Percentiles rank a stretch among this genome's conserved stretches.
These are phyloP conservation scores for Pleurotus ostreatus DNA, from an alignment of 768 basidiomycete species.

Conservation along the genomic window DNA sequence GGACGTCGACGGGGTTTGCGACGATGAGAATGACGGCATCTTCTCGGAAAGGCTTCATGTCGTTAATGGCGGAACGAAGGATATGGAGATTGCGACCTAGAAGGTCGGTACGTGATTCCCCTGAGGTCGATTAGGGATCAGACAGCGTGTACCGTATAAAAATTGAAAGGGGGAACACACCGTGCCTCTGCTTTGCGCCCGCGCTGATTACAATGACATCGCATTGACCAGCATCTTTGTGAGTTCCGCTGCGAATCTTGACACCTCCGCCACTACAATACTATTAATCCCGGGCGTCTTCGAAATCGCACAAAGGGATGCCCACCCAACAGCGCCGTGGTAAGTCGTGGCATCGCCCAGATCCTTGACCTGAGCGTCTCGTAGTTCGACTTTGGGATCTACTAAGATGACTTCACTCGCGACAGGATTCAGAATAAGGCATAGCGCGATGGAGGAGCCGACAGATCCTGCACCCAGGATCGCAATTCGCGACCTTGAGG, in stretches of 20 bases:
- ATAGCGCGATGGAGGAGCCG: slow-evolving; percentile 12
- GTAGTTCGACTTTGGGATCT: slow-evolving; percentile 10
- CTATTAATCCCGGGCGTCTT: too few species aligned
- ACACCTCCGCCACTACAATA: slow-evolving; percentile 5
- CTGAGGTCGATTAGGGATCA: not conserved
- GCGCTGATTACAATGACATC: slow-evolving; percentile 13
- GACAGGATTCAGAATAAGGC: slow-evolving; percentile 11
- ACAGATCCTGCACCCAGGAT: slow-evolving; percentile 15
- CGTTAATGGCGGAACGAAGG: slow-evolving; percentile 7
- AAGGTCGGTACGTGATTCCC: slow-evolving; percentile 12
- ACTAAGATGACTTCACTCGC: slow-evolving; percentile 10
- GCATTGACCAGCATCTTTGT: slow-evolving; percentile 12
- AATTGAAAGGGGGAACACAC: not conserved
- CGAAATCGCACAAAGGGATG: not conserved
- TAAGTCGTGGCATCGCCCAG: slow-evolving; percentile 10
- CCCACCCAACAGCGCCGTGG: slow-evolving; percentile 1
- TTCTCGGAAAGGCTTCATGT: slow-evolving; percentile 11
- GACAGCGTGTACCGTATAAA: not conserved
- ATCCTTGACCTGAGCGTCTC: slow-evolving; percentile 12
- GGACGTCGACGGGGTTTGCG: slow-evolving; percentile 13
- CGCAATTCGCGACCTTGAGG: slow-evolving; percentile 8
- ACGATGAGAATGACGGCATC: slow-evolving; percentile 13
- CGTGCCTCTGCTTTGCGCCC: slow-evolving; percentile 13
- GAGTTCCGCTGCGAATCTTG: slow-evolving; percentile 3
- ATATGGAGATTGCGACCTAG: slow-evolving; percentile 12